Evolutionary conservation across 148 eudicot genomes (phyloP).

Genomic region (Vaccinium darrowii): DNA sequence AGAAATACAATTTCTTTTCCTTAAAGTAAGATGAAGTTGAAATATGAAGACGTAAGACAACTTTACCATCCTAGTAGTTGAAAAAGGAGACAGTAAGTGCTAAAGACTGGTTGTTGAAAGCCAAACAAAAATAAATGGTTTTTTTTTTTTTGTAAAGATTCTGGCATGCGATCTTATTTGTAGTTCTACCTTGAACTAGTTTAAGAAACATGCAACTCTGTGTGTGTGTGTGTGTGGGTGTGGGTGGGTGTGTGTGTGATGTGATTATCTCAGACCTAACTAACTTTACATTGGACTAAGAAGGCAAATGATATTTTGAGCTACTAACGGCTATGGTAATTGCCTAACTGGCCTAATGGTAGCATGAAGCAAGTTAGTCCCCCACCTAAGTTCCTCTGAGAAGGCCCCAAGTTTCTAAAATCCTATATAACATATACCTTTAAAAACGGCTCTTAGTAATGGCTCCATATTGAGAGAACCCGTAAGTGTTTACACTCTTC

Average conservation of each 20-base stretch:
- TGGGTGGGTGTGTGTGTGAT: neutral
- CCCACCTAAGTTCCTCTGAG: neutral
- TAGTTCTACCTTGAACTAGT: neutral
- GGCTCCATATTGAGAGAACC: neutral
- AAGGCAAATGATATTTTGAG: no score
- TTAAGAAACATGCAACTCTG: neutral
- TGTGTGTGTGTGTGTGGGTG: neutral
- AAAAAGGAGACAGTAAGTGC: neutral
- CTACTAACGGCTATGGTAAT: neutral
- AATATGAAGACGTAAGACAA: neutral
- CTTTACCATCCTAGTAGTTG: neutral
- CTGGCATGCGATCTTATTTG: neutral
- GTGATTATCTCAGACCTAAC: neutral
- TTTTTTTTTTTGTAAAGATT: neutral
- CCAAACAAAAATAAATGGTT: neutral
- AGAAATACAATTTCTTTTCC: no score
- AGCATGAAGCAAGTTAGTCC: neutral
- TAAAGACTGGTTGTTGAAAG: neutral
- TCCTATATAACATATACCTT: no score
- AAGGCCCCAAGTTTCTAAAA: no score
- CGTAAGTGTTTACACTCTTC: no score
- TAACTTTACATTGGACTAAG: neutral
- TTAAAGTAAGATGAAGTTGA: neutral
- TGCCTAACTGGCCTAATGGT: neutral
- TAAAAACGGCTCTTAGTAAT: neutral